Base-by-base conservation (phyloP, 108 stramenopile species). In the Craspedostauros australis region DNA sequence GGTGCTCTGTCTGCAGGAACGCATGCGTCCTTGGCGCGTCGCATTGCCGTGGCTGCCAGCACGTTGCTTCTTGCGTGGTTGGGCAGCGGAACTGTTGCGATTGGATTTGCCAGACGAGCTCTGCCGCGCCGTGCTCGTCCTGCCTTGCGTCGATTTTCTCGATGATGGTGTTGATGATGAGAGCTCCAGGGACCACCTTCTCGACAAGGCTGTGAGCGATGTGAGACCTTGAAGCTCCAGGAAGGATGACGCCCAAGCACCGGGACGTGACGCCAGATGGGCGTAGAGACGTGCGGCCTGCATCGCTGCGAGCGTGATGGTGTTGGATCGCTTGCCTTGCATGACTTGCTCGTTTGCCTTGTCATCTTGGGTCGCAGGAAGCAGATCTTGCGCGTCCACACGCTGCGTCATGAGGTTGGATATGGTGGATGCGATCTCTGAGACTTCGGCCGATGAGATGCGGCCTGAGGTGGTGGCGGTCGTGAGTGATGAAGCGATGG, bases 211-310 rank as follows among this genome's bases (percentile, higher is more conserved):
- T 0, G 68, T 26, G 62, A 92, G 31, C 7, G 69, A 64, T 9
- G 67, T 69, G 4, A 88, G 25, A 20, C 76, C 71, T 4, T 76
- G 72, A 0, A 76, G 50, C 46, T 84, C 82, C 1, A 92, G 59
- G 23, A 92, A 53, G 1, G 86, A 86, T 28, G 73, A 68, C 1
- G 79, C 86, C 61, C 80, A 73, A 4, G 84, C 77, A 18, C 86
- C 90, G 15, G 68, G 62, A 12, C 68, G 57, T 3, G 63, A 66
- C 1, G 86, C 29, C 21, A 88, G 50, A 28, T 67, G 38, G 2
- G 75, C 76, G 48, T 88, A 92, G 6, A 84, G 36, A 28, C 34
- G 34, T 1, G 80, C 76, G 8, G 86, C 79, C 0, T 58, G 32
- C 31, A 84, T 26, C 18, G 63, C 39, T 3, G 65, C 49, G 2